phyloP scores from a whole-genome alignment of 2,329 filamentous ascomycete genomes.

The Scedosporium aurantiacum region DNA sequence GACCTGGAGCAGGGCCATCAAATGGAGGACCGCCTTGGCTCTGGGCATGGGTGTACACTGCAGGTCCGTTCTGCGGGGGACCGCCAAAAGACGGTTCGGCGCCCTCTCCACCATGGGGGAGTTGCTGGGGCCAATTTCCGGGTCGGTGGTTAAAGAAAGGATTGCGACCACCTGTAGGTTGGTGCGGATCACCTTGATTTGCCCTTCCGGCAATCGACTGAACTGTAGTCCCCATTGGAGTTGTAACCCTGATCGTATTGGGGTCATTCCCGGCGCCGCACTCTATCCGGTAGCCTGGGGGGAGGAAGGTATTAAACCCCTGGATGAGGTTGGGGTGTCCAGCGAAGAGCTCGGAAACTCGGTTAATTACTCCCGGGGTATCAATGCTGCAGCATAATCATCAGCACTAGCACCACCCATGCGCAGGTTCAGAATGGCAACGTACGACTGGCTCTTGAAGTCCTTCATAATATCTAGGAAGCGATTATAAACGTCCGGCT shows the following conservation, averaged over 20 bases:
- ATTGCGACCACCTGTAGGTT: constrained; percentile 1
- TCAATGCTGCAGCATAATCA: constrained; percentile 54
- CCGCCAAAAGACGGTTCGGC: constrained; percentile 47
- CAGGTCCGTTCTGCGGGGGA: constrained; percentile 13
- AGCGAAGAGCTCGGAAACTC: constrained; percentile 89
- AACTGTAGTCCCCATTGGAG: constrained; percentile 93
- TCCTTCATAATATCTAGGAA: constrained; percentile 99
- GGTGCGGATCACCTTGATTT: constrained; percentile 32
- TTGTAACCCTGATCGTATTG: constrained; percentile 92
- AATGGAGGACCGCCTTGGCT: constrained; percentile 7
- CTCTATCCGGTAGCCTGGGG: constrained; percentile 91
- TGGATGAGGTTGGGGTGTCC: constrained; percentile 93
- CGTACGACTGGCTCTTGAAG: constrained; percentile 93
- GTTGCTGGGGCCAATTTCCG: constrained; percentile 43
- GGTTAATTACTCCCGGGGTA: constrained; percentile 92
- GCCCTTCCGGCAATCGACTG: constrained; percentile 61
- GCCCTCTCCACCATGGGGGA: constrained; percentile 49
- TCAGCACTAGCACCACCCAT: not conserved
- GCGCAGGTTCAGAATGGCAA: constrained; percentile 12
- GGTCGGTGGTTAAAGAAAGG: constrained; percentile 35
- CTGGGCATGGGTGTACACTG: constrained; percentile 17
- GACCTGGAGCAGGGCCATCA: constrained; percentile 19
- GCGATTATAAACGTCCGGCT: constrained; percentile 92
- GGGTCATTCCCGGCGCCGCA: constrained; percentile 90
- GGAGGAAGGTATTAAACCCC: constrained; percentile 95